phyloP scores from a whole-genome alignment of 345 rosid species.

The Alliaria petiolata region DNA sequence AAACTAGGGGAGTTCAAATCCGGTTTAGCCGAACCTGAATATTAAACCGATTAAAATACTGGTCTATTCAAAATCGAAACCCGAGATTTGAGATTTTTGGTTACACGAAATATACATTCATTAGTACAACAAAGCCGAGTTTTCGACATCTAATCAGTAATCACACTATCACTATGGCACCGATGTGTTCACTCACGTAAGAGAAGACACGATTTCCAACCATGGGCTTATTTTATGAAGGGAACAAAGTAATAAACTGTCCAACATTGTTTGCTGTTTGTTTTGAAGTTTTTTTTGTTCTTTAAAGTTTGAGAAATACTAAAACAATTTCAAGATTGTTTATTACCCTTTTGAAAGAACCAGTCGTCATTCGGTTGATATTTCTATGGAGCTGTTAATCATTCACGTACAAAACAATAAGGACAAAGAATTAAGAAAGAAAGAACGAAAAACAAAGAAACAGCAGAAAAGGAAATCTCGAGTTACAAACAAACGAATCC shows the following conservation, averaged over 20 bases:
- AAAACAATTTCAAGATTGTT: not conserved
- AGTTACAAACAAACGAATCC: conserved; percentile 4
- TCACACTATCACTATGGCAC: too few relatives aligned
- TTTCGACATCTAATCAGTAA: too few relatives aligned
- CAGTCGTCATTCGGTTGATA: conserved; percentile 15
- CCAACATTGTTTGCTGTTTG: too few relatives aligned
- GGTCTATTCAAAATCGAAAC: not conserved
- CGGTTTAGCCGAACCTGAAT: conserved; percentile 11
- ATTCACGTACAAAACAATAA: conserved; percentile 14
- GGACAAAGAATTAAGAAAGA: not conserved
- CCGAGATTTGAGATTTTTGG: not conserved
- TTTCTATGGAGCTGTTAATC: not conserved
- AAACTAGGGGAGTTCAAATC: conserved; percentile 12
- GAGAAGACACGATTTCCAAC: too few relatives aligned
- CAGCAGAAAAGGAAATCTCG: not conserved
- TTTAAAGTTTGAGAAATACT: too few relatives aligned
- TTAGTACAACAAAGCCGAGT: too few relatives aligned
- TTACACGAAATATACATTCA: too few relatives aligned
- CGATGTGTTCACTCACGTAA: too few relatives aligned
- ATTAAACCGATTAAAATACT: not conserved
- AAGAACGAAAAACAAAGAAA: not conserved
- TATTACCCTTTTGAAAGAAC: not conserved
- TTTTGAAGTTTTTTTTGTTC: too few relatives aligned
- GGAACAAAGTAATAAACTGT: too few relatives aligned
- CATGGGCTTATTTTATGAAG: too few relatives aligned